These are phyloP conservation scores for Zea luxurians DNA, from an alignment of 176 grass and related monocot species.

Conservation along the genomic window DNA sequence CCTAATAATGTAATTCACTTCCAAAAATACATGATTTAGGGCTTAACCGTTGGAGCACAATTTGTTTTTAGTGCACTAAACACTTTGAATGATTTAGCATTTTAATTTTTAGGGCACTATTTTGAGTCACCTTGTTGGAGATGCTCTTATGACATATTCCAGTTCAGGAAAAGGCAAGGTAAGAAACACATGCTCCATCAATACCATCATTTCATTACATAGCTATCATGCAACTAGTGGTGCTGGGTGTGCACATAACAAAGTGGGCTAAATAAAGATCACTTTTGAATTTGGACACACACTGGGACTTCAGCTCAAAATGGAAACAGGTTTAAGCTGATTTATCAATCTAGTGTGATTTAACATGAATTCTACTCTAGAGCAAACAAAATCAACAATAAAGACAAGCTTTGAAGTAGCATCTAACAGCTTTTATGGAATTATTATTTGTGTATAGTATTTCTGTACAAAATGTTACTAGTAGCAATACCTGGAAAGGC, in stretches of 20 bases:
- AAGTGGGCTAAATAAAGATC: neutral
- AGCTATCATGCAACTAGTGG: neutral
- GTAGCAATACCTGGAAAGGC: neutral
- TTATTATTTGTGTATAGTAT: neutral
- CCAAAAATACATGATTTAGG: no score
- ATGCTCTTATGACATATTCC: neutral
- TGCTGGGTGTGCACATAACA: neutral
- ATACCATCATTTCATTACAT: constrained; percentile 3
- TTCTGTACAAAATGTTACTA: neutral
- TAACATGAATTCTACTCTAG: neutral
- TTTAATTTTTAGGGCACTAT: no score
- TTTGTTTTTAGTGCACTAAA: no score
- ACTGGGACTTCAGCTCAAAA: neutral
- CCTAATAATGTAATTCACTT: no score
- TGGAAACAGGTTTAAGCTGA: neutral
- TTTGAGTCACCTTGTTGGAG: no score
- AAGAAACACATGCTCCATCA: neutral
- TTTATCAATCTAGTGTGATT: neutral
- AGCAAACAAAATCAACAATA: neutral
- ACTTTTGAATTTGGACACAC: neutral
- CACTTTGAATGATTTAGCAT: no score
- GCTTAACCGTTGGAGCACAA: no score
- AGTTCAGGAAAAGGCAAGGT: neutral
- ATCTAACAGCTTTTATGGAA: constrained; percentile 11
- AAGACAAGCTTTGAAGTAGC: neutral